These are phyloP conservation scores for Monilinia laxa DNA, from an alignment of 2,329 filamentous ascomycete species.

Conservation along the genomic window DNA sequence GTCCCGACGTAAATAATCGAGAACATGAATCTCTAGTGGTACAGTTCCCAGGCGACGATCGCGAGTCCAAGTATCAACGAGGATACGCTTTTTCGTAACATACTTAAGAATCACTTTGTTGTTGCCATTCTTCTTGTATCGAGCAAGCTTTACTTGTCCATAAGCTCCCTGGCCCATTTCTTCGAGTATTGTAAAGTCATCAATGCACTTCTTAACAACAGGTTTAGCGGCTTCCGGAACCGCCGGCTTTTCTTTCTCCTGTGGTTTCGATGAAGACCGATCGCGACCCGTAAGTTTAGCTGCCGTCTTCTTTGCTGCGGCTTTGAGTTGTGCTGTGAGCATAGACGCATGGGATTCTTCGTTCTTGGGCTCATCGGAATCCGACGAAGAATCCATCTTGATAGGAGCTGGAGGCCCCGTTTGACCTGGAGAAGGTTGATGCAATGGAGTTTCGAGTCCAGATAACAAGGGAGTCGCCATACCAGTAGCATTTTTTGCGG, in stretches of 20 bases:
- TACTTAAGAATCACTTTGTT: constrained; percentile 95
- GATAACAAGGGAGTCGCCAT: constrained; percentile 63
- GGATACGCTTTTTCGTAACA: constrained; percentile 92
- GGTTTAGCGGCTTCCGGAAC: constrained; percentile 41
- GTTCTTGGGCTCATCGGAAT: constrained; percentile 49
- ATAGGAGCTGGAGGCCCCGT: constrained; percentile 57
- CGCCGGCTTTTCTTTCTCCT: constrained; percentile 41
- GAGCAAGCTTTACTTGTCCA: constrained; percentile 92
- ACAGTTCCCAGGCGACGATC: constrained; percentile 92
- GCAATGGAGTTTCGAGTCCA: constrained; percentile 67
- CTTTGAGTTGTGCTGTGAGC: constrained; percentile 57
- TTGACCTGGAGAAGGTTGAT: constrained; percentile 77
- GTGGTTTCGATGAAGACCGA: constrained; percentile 35
- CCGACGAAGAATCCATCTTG: constrained; percentile 51
- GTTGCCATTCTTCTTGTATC: constrained; percentile 71
- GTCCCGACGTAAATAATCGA: constrained; percentile 84
- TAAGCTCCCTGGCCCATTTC: constrained; percentile 99
- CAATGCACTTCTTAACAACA: constrained; percentile 75
- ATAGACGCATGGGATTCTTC: constrained; percentile 46
- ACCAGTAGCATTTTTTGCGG: constrained; percentile 60
- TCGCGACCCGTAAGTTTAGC: constrained; percentile 51
- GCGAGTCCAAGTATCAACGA: constrained; percentile 97
- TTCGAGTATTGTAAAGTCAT: constrained; percentile 88
- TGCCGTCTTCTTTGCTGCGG: constrained; percentile 55
- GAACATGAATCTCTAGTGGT: constrained; percentile 92